A percentile compares a stretch with the other conserved stretches of the same genome.
phyloP scores from a whole-genome alignment of 116 monocot genomes.

The Dioscorea cayenensis region DNA sequence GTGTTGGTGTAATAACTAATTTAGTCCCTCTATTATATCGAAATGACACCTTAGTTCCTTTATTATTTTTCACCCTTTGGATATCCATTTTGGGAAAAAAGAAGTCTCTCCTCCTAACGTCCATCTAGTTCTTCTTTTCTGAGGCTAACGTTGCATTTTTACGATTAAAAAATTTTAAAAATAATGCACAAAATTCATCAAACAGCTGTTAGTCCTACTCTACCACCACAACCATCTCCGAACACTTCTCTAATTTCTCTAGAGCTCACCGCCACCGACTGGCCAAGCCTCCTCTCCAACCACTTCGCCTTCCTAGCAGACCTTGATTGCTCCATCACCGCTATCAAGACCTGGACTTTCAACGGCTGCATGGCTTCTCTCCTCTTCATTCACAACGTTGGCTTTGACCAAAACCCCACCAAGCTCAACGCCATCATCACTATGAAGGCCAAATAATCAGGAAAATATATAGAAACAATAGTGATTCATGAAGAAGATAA shows the following conservation, averaged over 20 bases:
- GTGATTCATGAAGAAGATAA: too few relatives aligned
- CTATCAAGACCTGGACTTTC: slow-evolving; percentile 73
- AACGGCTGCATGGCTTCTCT: slow-evolving; percentile 53
- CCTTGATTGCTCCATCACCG: slow-evolving; percentile 50
- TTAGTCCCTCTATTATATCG: too few relatives aligned
- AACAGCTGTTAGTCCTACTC: not conserved
- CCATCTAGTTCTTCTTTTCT: too few relatives aligned
- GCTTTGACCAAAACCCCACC: not conserved
- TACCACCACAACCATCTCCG: not conserved
- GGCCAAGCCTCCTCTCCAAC: slow-evolving; percentile 73
- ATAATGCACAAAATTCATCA: too few relatives aligned
- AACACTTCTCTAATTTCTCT: slow-evolving; percentile 26
- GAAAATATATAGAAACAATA: too few relatives aligned
- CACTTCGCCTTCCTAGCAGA: slow-evolving; percentile 58
- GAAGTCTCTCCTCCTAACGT: too few relatives aligned
- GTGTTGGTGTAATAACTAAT: too few relatives aligned
- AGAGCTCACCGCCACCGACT: slow-evolving; percentile 61
- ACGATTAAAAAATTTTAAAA: too few relatives aligned
- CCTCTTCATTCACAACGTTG: slow-evolving; percentile 27
- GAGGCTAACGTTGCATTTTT: too few relatives aligned
- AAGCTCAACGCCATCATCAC: slow-evolving; percentile 14
- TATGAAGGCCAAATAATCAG: not conserved
- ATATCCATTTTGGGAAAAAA: too few relatives aligned
- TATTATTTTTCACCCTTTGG: too few relatives aligned
- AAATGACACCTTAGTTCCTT: too few relatives aligned